Evolutionary conservation across 495 filamentous ascomycete species (phyloP).

Genomic region (Neurospora cerealis): DNA sequence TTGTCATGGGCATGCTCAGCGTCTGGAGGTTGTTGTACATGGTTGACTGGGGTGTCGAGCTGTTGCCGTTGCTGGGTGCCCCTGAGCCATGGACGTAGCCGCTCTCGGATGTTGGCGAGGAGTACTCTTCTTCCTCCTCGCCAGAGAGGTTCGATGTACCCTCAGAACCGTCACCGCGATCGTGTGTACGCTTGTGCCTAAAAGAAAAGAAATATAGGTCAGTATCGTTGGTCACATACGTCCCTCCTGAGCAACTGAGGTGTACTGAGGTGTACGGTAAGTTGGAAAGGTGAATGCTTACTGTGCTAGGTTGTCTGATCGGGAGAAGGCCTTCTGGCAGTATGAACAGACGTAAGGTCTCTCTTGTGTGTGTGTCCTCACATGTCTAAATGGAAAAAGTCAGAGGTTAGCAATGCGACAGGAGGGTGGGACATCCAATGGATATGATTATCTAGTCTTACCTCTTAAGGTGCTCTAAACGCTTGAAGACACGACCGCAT

Average conservation of each 20-base stretch:
- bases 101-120: conserved; percentile 52
- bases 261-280: conserved; percentile 11
- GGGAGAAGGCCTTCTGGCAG: conserved; percentile 97
- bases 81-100: conserved; percentile 39
- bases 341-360: conserved; percentile 93
- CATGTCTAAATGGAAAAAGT: conserved; percentile 61
- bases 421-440: conserved; percentile 32
- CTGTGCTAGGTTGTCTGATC: conserved; percentile 98
- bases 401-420: conserved; percentile 43
- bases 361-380: conserved; percentile 98
- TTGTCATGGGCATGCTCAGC: conserved; percentile 49
- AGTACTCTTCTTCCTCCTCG: conserved; percentile 67
- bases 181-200: conserved; percentile 93
- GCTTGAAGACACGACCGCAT: conserved; percentile 95
- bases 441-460: conserved; percentile 47
- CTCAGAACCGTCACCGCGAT: conserved; percentile 63
- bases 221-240: conserved; percentile 12
- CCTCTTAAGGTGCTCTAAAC: conserved; percentile 97
- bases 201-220: conserved; percentile 5
- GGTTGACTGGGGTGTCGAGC: conserved; percentile 19
- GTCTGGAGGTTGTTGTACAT: conserved; percentile 42
- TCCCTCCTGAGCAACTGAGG: conserved; percentile 5
- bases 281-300: conserved; percentile 43
- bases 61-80: conserved; percentile 29
- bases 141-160: conserved; percentile 54